Evolutionary conservation across 2,329 filamentous ascomycete genomes (phyloP).

Genomic region (Fusarium equiseti): DNA sequence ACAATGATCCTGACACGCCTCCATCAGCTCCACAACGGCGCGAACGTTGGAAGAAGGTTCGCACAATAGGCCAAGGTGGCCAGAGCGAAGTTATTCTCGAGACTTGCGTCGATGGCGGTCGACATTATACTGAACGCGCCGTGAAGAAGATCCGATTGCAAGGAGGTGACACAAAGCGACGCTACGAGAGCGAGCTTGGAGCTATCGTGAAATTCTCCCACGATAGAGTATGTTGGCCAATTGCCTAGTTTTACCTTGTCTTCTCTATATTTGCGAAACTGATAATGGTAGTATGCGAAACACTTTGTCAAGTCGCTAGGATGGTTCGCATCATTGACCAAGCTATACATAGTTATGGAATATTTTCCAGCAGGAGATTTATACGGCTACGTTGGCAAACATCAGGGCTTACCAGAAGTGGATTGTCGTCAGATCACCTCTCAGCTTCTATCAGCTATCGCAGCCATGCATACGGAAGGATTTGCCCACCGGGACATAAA

Average conservation of each 20-base stretch:
- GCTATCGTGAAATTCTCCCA: not conserved
- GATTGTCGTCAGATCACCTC: not conserved
- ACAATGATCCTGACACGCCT: too few relatives aligned
- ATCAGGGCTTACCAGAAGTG: not conserved
- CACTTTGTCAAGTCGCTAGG: not conserved
- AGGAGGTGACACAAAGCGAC: not conserved
- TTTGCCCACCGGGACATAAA: conserved; percentile 1
- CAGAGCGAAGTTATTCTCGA: too few relatives aligned
- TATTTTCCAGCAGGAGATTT: not conserved
- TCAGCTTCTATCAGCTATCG: not conserved
- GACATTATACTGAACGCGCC: too few relatives aligned
- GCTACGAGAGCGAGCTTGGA: not conserved
- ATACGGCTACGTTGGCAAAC: not conserved
- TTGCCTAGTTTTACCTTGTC: too few relatives aligned
- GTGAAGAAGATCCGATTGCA: not conserved
- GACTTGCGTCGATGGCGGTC: too few relatives aligned
- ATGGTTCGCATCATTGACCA: not conserved
- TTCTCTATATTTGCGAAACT: not conserved
- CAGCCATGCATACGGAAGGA: not conserved
- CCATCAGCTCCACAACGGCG: too few relatives aligned
- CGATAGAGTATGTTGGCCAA: not conserved
- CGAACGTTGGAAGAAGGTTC: too few relatives aligned
- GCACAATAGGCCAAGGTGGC: too few relatives aligned
- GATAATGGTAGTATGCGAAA: not conserved
- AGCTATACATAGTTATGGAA: not conserved